Percentiles rank a stretch among this genome's conserved stretches.
Evolutionary conservation across 805 yeast species (phyloP).

Genomic region (Monosporozyma solicola): DNA sequence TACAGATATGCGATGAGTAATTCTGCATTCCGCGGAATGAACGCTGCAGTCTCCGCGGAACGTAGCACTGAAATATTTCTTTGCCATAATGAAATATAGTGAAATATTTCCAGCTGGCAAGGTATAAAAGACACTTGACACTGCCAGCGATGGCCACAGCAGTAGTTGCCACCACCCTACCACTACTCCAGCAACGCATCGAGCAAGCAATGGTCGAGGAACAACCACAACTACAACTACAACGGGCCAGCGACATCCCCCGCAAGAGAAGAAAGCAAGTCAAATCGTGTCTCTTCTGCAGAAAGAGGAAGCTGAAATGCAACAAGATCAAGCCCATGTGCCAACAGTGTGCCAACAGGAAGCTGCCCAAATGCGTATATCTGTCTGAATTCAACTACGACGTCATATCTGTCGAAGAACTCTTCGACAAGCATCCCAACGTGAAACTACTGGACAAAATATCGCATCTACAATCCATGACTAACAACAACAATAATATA

Average conservation of each 20-base stretch:
- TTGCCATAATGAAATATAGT: too few species aligned
- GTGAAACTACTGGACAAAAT: constrained; percentile 16
- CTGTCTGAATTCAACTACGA: constrained; percentile 16
- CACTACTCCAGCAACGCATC: too few species aligned
- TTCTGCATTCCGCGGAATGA: too few species aligned
- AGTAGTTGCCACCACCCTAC: too few species aligned
- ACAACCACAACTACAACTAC: background rate
- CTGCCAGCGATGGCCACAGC: too few species aligned
- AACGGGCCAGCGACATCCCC: background rate
- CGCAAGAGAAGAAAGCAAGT: constrained; percentile 21
- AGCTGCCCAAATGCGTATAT: constrained; percentile 22
- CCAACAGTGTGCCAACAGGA: constrained; percentile 34
- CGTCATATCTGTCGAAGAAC: constrained; percentile 12
- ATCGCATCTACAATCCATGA: constrained; percentile 10
- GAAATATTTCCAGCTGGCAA: too few species aligned
- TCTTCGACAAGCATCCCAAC: constrained; percentile 19
- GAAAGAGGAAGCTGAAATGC: constrained; percentile 57
- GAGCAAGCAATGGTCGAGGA: too few species aligned
- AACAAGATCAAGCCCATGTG: constrained; percentile 41
- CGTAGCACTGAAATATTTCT: too few species aligned
- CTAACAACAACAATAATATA: constrained; percentile 1
- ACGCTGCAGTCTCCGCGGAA: too few species aligned
- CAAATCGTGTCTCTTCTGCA: constrained; percentile 45
- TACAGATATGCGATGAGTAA: too few species aligned
- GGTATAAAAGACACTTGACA: too few species aligned